Evolutionary conservation across 768 basidiomycete species (phyloP).

Genomic region (Asterophora parasitica): DNA sequence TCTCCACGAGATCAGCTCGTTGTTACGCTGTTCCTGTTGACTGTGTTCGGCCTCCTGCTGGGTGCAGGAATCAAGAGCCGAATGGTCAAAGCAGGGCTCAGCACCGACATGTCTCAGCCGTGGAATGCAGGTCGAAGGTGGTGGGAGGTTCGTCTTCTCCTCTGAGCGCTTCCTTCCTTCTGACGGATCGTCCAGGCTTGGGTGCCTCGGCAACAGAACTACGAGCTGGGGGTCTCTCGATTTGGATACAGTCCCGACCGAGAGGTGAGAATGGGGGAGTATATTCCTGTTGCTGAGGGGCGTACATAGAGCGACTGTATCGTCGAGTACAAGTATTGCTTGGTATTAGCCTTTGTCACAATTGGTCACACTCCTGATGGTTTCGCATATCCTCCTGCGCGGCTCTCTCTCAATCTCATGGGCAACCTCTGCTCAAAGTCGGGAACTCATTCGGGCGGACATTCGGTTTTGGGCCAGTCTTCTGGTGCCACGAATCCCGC

Average conservation of each 20-base stretch:
- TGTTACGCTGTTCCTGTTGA: conserved; percentile 85
- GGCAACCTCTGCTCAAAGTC: conserved; percentile 57
- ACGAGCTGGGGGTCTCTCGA: conserved; percentile 39
- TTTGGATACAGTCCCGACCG: conserved; percentile 41
- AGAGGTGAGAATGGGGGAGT: conserved; percentile 37
- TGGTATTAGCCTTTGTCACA: too few species aligned
- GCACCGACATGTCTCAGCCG: conserved; percentile 43
- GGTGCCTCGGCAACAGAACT: conserved; percentile 49
- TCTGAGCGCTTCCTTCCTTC: conserved; percentile 8
- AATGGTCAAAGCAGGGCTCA: conserved; percentile 74
- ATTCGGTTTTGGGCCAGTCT: conserved; percentile 41
- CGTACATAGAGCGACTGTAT: background rate
- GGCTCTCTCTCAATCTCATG: conserved; percentile 28
- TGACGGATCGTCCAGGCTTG: conserved; percentile 38
- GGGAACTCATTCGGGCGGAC: conserved; percentile 40
- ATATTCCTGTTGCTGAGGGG: conserved; percentile 35
- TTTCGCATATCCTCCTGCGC: background rate
- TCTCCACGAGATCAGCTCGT: conserved; percentile 94
- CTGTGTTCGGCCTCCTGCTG: conserved; percentile 80
- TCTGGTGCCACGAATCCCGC: conserved; percentile 26
- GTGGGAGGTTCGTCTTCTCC: conserved; percentile 70
- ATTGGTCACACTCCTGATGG: background rate
- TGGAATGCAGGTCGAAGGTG: conserved; percentile 66
- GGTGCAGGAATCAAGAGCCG: conserved; percentile 81
- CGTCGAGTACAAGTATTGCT: background rate